These are phyloP conservation scores for Papilionanthe hybrid DNA, from an alignment of 116 monocot species.

Conservation along the genomic window DNA sequence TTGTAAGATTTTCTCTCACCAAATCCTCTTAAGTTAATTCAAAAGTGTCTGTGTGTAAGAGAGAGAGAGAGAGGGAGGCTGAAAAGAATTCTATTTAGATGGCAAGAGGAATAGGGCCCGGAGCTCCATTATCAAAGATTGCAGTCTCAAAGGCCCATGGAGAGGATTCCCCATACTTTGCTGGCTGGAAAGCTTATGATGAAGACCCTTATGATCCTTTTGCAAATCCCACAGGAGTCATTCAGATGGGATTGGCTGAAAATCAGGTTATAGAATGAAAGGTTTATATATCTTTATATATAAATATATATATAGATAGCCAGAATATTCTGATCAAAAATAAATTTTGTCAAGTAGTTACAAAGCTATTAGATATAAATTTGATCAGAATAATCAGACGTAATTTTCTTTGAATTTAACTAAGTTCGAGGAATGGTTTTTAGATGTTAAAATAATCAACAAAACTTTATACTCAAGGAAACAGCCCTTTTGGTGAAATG, in stretches of 20 bases:
- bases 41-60: neutral
- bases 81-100: neutral
- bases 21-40: neutral
- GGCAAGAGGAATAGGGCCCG: conserved; percentile 8
- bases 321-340: too few species aligned
- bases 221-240: conserved; percentile 60
- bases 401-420: too few species aligned
- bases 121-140: conserved; percentile 41
- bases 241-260: conserved; percentile 83
- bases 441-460: too few species aligned
- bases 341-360: too few species aligned
- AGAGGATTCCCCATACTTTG: conserved; percentile 80
- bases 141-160: conserved; percentile 56
- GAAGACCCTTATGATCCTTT: conserved; percentile 58
- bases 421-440: too few species aligned
- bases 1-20: neutral
- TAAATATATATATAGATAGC: too few species aligned
- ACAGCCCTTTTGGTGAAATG: too few species aligned
- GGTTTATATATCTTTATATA: neutral
- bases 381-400: too few species aligned
- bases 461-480: too few species aligned
- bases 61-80: neutral
- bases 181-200: conserved; percentile 86
- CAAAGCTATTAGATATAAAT: too few species aligned
- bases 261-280: conserved; percentile 42